Evolutionary conservation across 306 rosid species (phyloP).

Genomic region (Cucurbita argyrosperma): DNA sequence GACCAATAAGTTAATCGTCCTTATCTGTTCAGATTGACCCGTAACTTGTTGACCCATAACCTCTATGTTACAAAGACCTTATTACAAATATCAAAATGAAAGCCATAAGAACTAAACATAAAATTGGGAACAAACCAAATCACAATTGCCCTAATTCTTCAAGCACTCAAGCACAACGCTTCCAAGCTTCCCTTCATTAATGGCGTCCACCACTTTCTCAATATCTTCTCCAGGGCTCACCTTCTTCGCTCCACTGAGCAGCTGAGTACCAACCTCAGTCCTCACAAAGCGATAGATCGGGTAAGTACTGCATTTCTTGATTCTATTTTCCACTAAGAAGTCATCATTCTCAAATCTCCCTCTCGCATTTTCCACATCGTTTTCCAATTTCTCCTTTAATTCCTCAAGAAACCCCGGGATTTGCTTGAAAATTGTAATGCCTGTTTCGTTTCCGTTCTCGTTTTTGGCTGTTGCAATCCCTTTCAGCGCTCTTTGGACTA

Average conservation of each 20-base stretch:
- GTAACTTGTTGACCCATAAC: too few species aligned
- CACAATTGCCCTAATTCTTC: not conserved
- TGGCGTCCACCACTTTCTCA: constrained; percentile 23
- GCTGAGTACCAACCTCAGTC: constrained; percentile 15
- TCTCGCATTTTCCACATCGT: constrained; percentile 14
- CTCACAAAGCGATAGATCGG: constrained; percentile 19
- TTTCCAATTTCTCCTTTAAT: constrained; percentile 10
- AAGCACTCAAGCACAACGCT: constrained; percentile 9
- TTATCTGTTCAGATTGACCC: too few species aligned
- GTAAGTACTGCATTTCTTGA: constrained; percentile 19
- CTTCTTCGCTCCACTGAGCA: constrained; percentile 14
- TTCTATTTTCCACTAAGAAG: constrained; percentile 8
- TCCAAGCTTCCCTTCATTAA: constrained; percentile 20
- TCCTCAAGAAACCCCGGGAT: constrained; percentile 20
- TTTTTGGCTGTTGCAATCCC: not conserved
- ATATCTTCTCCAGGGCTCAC: constrained; percentile 26
- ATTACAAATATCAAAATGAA: too few species aligned
- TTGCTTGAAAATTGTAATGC: constrained; percentile 9
- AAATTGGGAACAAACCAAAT: not conserved
- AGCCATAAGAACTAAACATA: not conserved
- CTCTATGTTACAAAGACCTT: too few species aligned
- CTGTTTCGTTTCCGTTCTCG: not conserved
- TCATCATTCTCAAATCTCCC: constrained; percentile 14
- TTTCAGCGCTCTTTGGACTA: constrained; percentile 15
- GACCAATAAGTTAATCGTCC: too few species aligned